These are phyloP conservation scores for Yamadazyma blattariae DNA, from an alignment of 1,139 yeast genomes.

Conservation along the genomic window DNA sequence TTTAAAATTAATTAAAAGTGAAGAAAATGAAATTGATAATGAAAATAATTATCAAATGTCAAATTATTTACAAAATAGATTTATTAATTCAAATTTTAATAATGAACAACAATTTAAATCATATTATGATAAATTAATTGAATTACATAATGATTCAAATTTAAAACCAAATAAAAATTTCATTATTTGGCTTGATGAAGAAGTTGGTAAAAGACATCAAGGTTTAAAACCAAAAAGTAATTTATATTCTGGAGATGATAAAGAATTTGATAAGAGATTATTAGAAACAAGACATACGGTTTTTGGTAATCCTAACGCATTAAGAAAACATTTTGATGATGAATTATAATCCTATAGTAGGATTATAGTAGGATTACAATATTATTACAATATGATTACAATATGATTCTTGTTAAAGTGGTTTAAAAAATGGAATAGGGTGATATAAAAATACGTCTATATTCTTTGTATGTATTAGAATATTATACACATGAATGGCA, in stretches of 20 bases:
- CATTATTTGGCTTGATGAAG: conserved; percentile 61
- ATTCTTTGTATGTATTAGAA: conserved; percentile 7
- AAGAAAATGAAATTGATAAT: conserved; percentile 5
- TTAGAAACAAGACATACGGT: conserved; percentile 63
- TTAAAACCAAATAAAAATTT: conserved; percentile 34
- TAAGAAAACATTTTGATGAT: conserved; percentile 51
- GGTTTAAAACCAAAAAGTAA: conserved; percentile 26
- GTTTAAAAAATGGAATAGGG: too few species aligned
- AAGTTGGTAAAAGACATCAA: conserved; percentile 41
- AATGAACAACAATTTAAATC: conserved; percentile 39
- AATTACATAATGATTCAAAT: conserved; percentile 27
- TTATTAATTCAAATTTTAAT: conserved; percentile 18
- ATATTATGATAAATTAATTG: conserved; percentile 42
- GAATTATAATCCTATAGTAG: conserved; percentile 34
- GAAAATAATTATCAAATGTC: conserved; percentile 20
- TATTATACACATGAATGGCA: conserved; percentile 4
- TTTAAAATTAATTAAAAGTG: conserved; percentile 9
- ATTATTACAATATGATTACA: too few species aligned
- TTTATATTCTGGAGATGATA: conserved; percentile 22
- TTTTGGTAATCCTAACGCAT: conserved; percentile 78
- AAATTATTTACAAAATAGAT: conserved; percentile 26
- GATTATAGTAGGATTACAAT: too few species aligned
- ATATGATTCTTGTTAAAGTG: too few species aligned
- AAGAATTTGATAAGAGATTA: conserved; percentile 43
- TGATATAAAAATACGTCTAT: too few species aligned